Conservation (phyloP, 2,329 filamentous ascomycete genomes). For the Pestalotiopsis sp. region DNA sequence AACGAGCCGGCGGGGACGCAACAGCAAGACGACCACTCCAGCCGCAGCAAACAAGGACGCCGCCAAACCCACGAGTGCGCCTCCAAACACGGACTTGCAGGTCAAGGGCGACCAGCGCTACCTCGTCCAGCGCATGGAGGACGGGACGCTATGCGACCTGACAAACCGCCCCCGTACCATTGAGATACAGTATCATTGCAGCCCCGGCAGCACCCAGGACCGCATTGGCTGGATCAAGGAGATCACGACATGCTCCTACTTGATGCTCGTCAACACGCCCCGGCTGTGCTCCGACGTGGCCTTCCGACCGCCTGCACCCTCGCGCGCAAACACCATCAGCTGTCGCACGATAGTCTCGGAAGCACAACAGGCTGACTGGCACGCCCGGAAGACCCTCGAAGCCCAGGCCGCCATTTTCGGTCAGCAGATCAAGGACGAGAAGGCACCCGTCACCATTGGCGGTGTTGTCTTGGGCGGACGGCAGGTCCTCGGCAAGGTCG, state of each 20-base stretch:
- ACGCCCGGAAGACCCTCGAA: constrained; percentile 37
- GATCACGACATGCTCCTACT: constrained; percentile 84
- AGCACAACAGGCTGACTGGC: constrained; percentile 46
- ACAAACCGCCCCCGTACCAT: constrained; percentile 81
- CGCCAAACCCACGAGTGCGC: constrained; percentile 22
- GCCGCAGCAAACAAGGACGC: constrained; percentile 25
- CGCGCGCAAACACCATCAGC: constrained; percentile 73
- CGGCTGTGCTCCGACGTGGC: constrained; percentile 85
- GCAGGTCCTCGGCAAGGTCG: constrained; percentile 48
- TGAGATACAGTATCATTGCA: constrained; percentile 81
- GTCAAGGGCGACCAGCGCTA: constrained; percentile 84
- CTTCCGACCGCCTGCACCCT: constrained; percentile 80
- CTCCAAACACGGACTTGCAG: constrained; percentile 67
- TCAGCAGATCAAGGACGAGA: constrained; percentile 24
- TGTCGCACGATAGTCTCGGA: constrained; percentile 73
- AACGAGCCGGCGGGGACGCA: constrained; percentile 25
- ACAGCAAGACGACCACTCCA: not conserved
- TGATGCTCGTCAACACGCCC: constrained; percentile 91
- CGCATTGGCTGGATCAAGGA: constrained; percentile 94
- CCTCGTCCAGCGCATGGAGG: constrained; percentile 78
- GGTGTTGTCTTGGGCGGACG: constrained; percentile 57
- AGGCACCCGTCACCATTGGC: constrained; percentile 45
- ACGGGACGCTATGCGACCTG: constrained; percentile 83
- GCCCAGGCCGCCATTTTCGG: constrained; percentile 39
- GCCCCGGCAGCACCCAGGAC: constrained; percentile 71